Base-by-base conservation (phyloP, 352 stramenopile species). In the Phytophthora capsici region DNA sequence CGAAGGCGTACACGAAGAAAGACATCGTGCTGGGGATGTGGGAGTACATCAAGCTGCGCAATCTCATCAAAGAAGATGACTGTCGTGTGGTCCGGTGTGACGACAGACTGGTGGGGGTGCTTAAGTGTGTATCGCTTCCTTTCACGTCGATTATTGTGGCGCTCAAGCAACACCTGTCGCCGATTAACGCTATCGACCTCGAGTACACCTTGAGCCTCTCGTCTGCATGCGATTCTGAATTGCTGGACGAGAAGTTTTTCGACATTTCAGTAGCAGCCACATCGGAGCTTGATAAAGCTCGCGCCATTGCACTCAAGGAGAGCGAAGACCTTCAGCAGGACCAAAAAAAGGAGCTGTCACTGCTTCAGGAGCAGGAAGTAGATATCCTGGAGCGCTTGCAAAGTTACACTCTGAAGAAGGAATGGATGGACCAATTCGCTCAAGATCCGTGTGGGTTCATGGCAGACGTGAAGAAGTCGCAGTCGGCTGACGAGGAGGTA, bases 11-110 rank as follows among this genome's bases (percentile, higher is more conserved):
- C 57, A 88, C 72, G 32, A 93, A 91, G 68, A 77, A 84, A 30
- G 77, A 86, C 64, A 89, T 93, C 37, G 62, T 93, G 49, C 72
- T 93, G 75, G 84, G 78, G 10, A 78, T 75, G 51, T 93, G 84
- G 84, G 75, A 89, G 60, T 93, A 91, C 69, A 88, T 91, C 64
- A 91, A 93, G 58, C 65, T 73, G 43, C 68, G 65, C 25, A 87
- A 91, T 48, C 72, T 91, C 26, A 91, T 93, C 70, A 91, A 93
- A 55, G 77, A 84, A n/a, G 84, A 93, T 56, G 84, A 93, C 68
- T 93, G 82, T 49, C 80, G 84, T 19, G 79, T 93, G 25, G 79
- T 89, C 30, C 55, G 84, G 14, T 91, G 82, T 49, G 84, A 93
- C 38, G 63, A 74, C 0, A 77, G 69, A 49, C 69, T 93, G 45